Evolutionary conservation across 257 asterid genomes (phyloP).

Genomic region (Rauvolfia tetraphylla): DNA sequence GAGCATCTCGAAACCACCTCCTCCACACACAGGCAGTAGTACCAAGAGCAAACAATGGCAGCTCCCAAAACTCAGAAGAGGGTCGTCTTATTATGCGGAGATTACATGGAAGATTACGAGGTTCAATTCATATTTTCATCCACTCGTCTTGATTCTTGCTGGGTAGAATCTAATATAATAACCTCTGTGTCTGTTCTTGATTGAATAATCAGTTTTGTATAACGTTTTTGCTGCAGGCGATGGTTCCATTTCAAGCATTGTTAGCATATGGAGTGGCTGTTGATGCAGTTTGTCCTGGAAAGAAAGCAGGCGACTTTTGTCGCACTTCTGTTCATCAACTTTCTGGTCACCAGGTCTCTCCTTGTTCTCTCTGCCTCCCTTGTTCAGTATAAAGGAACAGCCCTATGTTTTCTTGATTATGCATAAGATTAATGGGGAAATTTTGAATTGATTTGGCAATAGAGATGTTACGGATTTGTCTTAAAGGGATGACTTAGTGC

Average conservation of each 20-base stretch:
- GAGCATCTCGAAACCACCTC: slow-evolving; percentile 22
- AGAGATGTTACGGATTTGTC: not conserved
- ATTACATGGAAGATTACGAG: slow-evolving; percentile 91
- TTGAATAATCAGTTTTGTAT: not conserved
- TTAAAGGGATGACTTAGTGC: not conserved
- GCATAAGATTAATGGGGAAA: not conserved
- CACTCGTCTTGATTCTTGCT: not conserved
- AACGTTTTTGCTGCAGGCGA: slow-evolving; percentile 44
- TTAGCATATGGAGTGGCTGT: slow-evolving; percentile 83
- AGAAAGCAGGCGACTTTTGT: slow-evolving; percentile 82
- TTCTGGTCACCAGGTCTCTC: slow-evolving; percentile 65
- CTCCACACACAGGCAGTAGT: slow-evolving; percentile 19
- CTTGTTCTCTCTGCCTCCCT: not conserved
- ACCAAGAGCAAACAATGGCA: slow-evolving; percentile 1
- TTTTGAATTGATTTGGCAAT: not conserved
- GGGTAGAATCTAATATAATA: not conserved
- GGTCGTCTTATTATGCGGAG: slow-evolving; percentile 84
- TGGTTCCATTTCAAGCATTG: slow-evolving; percentile 96
- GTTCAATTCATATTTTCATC: slow-evolving; percentile 27
- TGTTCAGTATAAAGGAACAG: not conserved
- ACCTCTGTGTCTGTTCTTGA: not conserved
- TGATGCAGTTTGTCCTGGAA: slow-evolving; percentile 93
- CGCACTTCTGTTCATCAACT: slow-evolving; percentile 78
- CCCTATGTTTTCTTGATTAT: not conserved
- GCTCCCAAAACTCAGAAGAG: slow-evolving; percentile 43